phyloP scores from a whole-genome alignment of 2,329 filamentous ascomycete genomes.

The Hypoxylon sp. region DNA sequence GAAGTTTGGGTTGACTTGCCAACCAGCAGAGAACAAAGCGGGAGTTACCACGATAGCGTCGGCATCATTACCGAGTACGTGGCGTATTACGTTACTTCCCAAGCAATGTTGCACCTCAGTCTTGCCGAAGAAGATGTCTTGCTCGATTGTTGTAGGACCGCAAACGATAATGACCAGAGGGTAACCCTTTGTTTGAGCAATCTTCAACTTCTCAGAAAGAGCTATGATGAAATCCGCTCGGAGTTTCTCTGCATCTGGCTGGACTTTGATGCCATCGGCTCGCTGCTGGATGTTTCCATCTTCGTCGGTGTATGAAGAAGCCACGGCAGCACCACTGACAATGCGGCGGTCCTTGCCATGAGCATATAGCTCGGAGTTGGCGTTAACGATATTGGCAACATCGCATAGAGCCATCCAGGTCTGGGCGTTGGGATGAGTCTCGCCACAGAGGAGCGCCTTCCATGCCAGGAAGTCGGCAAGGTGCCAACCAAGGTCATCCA shows the following conservation, averaged over 20 bases:
- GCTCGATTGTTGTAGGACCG: constrained; percentile 50
- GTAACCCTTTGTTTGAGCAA: constrained; percentile 23
- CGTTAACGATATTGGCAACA: constrained; percentile 38
- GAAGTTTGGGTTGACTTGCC: constrained; percentile 52
- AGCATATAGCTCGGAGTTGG: constrained; percentile 42
- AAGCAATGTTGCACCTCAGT: constrained; percentile 19
- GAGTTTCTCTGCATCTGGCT: constrained; percentile 38
- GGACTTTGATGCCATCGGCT: constrained; percentile 46
- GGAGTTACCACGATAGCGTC: constrained; percentile 49
- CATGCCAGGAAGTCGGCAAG: constrained; percentile 52
- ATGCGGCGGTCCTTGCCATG: constrained; percentile 49
- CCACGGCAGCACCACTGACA: constrained; percentile 32
- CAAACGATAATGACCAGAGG: constrained; percentile 51
- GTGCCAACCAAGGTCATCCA: constrained; percentile 51
- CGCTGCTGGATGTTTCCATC: constrained; percentile 17
- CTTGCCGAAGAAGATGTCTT: constrained; percentile 51
- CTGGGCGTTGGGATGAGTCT: constrained; percentile 42
- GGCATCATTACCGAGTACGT: constrained; percentile 37
- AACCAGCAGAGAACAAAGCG: constrained; percentile 52
- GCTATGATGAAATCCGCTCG: constrained; percentile 42
- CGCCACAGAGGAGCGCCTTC: constrained; percentile 48
- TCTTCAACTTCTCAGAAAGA: constrained; percentile 39
- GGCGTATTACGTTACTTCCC: constrained; percentile 44
- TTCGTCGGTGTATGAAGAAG: background rate
- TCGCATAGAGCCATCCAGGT: constrained; percentile 51